Evolutionary conservation across 768 basidiomycete genomes (phyloP).

Genomic region (Tylopilus sp.): DNA sequence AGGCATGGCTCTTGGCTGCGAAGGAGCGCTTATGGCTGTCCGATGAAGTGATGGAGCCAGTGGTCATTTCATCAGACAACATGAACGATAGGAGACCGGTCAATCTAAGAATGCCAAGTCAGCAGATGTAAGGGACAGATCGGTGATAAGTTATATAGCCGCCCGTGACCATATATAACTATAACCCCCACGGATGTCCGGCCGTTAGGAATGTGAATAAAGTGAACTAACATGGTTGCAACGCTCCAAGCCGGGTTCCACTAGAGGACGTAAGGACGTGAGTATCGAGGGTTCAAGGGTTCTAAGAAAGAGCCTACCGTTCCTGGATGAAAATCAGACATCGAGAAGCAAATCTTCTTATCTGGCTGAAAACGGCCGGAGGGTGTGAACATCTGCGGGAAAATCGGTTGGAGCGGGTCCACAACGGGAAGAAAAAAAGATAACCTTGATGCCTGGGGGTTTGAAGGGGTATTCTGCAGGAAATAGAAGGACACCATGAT

Average conservation of each 20-base stretch:
- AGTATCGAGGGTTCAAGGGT: neutral
- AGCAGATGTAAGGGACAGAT: neutral
- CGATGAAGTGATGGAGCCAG: slow-evolving; percentile 81
- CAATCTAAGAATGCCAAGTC: slow-evolving; percentile 47
- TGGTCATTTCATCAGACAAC: slow-evolving; percentile 96
- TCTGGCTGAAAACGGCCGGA: slow-evolving; percentile 89
- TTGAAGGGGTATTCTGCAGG: slow-evolving; percentile 96
- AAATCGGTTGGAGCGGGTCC: slow-evolving; percentile 5
- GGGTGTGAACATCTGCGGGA: slow-evolving; percentile 81
- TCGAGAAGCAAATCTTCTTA: slow-evolving; percentile 96
- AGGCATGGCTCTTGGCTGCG: slow-evolving; percentile 77
- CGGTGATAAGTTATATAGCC: slow-evolving; percentile 16
- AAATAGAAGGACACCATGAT: slow-evolving; percentile 89
- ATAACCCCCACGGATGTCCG: slow-evolving; percentile 10
- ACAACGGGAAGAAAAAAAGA: slow-evolving; percentile 2
- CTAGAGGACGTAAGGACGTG: slow-evolving; percentile 34
- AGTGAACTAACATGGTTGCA: slow-evolving; percentile 74
- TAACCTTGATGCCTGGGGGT: slow-evolving; percentile 93
- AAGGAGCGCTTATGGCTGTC: slow-evolving; percentile 75
- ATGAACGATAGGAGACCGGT: slow-evolving; percentile 94
- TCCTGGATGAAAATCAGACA: slow-evolving; percentile 94
- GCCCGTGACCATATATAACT: slow-evolving; percentile 16
- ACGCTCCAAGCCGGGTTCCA: slow-evolving; percentile 98
- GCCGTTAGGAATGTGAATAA: neutral
- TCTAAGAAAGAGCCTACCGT: slow-evolving; percentile 49